Conservation (phyloP, 345 rosid genomes). For the Mangifera indica region DNA sequence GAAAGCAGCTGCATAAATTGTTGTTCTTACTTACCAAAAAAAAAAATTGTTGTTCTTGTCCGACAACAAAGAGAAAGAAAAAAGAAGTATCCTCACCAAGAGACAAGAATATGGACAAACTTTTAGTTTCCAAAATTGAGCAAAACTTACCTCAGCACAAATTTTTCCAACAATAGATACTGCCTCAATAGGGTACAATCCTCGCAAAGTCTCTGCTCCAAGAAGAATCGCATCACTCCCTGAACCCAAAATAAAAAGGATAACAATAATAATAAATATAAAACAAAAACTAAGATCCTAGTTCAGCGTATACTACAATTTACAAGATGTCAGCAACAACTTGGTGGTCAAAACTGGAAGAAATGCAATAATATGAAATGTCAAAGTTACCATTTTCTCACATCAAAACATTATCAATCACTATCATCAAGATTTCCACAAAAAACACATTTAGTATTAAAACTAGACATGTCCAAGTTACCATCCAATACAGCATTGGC, state of each 20-base stretch:
- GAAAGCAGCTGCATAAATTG: too few relatives aligned
- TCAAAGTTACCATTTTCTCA: not conserved
- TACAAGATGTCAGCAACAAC: not conserved
- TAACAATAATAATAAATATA: conserved; percentile 47
- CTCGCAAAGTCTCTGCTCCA: too few relatives aligned
- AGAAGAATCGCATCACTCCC: too few relatives aligned
- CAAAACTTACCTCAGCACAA: conserved; percentile 60
- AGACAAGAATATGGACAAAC: too few relatives aligned
- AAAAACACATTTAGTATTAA: not conserved
- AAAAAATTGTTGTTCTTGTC: too few relatives aligned
- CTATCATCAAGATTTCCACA: not conserved
- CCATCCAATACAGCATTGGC: too few relatives aligned
- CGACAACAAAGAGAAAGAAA: too few relatives aligned
- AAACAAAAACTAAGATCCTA: conserved; percentile 11
- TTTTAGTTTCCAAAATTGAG: not conserved
- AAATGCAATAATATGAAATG: not conserved
- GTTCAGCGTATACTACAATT: not conserved
- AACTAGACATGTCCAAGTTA: not conserved
- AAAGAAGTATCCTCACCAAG: too few relatives aligned
- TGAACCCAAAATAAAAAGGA: conserved; percentile 86
- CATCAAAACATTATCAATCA: not conserved
- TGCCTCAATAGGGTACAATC: too few relatives aligned
- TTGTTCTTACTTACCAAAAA: too few relatives aligned
- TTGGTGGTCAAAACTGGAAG: too few relatives aligned
- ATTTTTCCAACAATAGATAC: too few relatives aligned